phyloP scores from a whole-genome alignment of 306 rosid genomes.

The Cercis canadensis region DNA sequence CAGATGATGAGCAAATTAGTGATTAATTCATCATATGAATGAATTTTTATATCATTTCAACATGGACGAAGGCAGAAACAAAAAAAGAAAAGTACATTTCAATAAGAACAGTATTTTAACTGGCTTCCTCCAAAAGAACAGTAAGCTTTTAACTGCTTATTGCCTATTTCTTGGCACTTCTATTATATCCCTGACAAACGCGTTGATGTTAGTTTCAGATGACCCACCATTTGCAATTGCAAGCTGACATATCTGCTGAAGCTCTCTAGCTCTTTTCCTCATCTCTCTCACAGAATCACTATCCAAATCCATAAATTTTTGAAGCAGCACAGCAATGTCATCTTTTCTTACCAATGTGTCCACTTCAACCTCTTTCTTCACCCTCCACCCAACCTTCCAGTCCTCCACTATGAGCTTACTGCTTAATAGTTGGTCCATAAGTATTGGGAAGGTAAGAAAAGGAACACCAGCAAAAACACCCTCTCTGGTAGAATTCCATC shows the following conservation, averaged over 20 bases:
- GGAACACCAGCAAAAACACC: slow-evolving; percentile 64
- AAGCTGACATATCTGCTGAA: slow-evolving; percentile 36
- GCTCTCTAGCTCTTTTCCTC: slow-evolving; percentile 45
- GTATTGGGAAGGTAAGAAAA: slow-evolving; percentile 56
- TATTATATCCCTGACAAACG: slow-evolving; percentile 39
- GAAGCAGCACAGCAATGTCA: slow-evolving; percentile 42
- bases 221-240: slow-evolving; percentile 52
- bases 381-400: slow-evolving; percentile 66
- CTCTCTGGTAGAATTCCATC: slow-evolving; percentile 35
- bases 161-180: neutral
- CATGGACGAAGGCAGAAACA: no score
- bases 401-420: slow-evolving; percentile 51
- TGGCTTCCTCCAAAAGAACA: no score
- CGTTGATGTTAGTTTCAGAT: slow-evolving; percentile 36
- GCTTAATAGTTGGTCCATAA: slow-evolving; percentile 50
- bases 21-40: no score
- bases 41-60: no score
- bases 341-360: slow-evolving; percentile 47
- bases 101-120: no score
- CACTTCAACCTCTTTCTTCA: slow-evolving; percentile 42
- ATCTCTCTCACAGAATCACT: slow-evolving; percentile 41
- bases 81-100: no score
- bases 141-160: no score
- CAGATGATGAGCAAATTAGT: no score
- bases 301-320: slow-evolving; percentile 50